Evolutionary conservation across 2,329 filamentous ascomycete genomes (phyloP), one percentile per base, ranked within the genome.

Genomic region (Diaporthe sp.): DNA sequence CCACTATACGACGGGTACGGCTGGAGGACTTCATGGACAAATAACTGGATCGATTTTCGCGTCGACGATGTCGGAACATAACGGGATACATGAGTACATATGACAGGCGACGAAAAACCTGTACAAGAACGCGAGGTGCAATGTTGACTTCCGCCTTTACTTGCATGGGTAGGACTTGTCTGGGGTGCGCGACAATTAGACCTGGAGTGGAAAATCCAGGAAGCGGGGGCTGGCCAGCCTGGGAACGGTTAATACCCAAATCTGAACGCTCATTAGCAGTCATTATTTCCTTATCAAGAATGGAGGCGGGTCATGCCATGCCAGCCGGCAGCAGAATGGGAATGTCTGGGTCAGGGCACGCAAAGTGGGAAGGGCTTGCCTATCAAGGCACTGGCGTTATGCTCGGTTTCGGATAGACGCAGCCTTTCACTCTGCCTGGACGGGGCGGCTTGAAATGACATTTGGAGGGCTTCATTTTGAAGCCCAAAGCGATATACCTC

Each of bases 171-270:
- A 55, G 13, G 49, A 39, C 34, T 53, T 42, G 49, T 42, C n/a
- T 31, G 34, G n/a, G 65, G 44, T 9, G 1, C 15, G 25, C 34
- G 65, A 42, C 19, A 42, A 55, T 42, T 42, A 69, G 65, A 55
- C 49, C 65, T 69, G 34, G 65, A 51, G 31, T 15, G 65, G 17
- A 7, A 39, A 19, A 42, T 31, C n/a, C 65, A 25, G 65, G 49
- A 28, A 55, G 70, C 44, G 57, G 28, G 13, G 57, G 44, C 34
- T 39, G 44, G 58, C 44, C 31, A 72, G 70, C 44, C 57, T 10
- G 59, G 70, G 46, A 42, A 69, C 22, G 70, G 58, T 65, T 73
- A 73, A 73, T 73, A 73, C 58, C 46, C 58, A 62, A 73, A 73
- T 73, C 57, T 73, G 34, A 65, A 73, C 46, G 39, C 22, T 73